Percentiles rank a stretch among this genome's conserved stretches.
Conservation (phyloP, 2,329 filamentous ascomycete genomes). For the Epichloe typhina region DNA sequence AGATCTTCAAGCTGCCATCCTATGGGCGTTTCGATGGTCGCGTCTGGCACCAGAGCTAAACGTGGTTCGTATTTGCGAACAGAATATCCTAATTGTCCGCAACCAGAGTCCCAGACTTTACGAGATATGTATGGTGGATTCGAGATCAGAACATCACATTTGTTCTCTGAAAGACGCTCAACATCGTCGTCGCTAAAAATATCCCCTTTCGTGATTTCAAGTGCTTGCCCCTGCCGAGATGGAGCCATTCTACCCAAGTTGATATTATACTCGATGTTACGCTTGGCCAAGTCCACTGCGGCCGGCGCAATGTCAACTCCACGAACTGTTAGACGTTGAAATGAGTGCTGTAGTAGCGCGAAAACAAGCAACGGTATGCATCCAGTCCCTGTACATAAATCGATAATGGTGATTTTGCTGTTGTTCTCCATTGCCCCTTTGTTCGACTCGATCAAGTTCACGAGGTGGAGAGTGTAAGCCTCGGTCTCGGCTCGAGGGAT, state of each 20-base stretch:
- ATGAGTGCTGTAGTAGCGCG: conserved; percentile 37
- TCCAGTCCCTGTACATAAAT: conserved; percentile 83
- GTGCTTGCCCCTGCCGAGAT: conserved; percentile 10
- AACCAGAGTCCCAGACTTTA: conserved; percentile 24
- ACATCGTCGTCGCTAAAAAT: conserved; percentile 33
- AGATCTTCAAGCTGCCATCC: conserved; percentile 30
- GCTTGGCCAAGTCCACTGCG: conserved; percentile 51
- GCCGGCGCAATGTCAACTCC: conserved; percentile 61
- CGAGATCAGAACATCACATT: conserved; percentile 58
- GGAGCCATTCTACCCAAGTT: conserved; percentile 12
- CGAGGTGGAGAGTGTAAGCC: conserved; percentile 47
- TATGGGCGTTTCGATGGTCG: conserved; percentile 15
- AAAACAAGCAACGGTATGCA: conserved; percentile 75
- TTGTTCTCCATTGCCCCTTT: conserved; percentile 4
- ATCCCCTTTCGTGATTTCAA: conserved; percentile 35
- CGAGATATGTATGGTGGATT: conserved; percentile 88
- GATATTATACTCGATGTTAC: conserved; percentile 55
- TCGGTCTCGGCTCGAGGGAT: conserved; percentile 76
- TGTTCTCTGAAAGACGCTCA: conserved; percentile 9
- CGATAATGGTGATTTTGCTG: conserved; percentile 48
- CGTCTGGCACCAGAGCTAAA: conserved; percentile 55
- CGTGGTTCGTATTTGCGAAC: conserved; percentile 74
- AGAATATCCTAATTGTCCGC: conserved; percentile 46
- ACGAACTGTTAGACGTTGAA: conserved; percentile 33
- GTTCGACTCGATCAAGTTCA: conserved; percentile 25